Percentiles rank a stretch among this genome's conserved stretches.
phyloP scores from a whole-genome alignment of 495 filamentous ascomycete species.

The Aspergillus steynii region DNA sequence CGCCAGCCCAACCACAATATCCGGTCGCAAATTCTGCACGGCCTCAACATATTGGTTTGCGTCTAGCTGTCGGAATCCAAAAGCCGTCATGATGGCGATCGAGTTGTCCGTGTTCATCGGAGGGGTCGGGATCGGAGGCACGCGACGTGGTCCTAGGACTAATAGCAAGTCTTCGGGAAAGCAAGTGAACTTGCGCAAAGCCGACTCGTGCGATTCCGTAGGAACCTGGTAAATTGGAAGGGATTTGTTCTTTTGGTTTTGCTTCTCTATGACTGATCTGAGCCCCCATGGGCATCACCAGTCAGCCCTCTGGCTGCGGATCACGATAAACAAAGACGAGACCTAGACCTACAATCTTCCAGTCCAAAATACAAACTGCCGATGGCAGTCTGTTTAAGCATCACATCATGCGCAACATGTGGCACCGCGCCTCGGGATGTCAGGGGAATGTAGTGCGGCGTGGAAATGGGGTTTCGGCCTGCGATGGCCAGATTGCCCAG shows the following conservation, averaged over 20 bases:
- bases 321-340: background rate
- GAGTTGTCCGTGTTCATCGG: conserved; percentile 69
- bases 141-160: conserved; percentile 76
- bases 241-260: conserved; percentile 39
- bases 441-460: conserved; percentile 76
- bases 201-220: conserved; percentile 42
- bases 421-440: conserved; percentile 82
- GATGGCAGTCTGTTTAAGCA: conserved; percentile 63
- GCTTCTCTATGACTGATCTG: conserved; percentile 73
- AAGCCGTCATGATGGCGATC: conserved; percentile 76
- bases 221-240: conserved; percentile 54
- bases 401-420: conserved; percentile 84
- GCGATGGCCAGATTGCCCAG: conserved; percentile 64
- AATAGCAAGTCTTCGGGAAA: conserved; percentile 56
- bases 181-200: conserved; percentile 73
- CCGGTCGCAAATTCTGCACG: conserved; percentile 64
- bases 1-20: conserved; percentile 76
- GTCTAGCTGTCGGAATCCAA: conserved; percentile 73
- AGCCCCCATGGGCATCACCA: conserved; percentile 34
- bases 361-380: conserved; percentile 75
- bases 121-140: conserved; percentile 72
- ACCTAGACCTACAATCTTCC: conserved; percentile 79
- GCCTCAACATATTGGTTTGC: conserved; percentile 66
- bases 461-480: conserved; percentile 63
- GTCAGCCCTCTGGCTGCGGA: conserved; percentile 21